phyloP scores from a whole-genome alignment of 2,329 filamentous ascomycete genomes.

The Colletotrichum echinochloae region DNA sequence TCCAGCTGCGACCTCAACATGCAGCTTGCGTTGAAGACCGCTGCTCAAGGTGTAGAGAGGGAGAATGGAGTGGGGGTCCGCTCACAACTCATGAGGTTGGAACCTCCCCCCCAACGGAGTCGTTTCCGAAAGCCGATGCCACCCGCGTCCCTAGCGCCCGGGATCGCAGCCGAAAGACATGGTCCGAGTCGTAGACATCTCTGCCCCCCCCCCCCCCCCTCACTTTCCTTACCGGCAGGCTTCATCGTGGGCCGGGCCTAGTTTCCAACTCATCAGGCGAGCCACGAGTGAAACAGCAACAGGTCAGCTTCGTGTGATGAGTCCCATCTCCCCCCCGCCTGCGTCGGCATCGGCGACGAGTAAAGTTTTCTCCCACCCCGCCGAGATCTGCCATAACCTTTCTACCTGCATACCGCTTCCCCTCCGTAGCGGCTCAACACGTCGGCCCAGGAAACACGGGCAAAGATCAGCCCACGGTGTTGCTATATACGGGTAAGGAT shows the following conservation, averaged over 20 bases:
- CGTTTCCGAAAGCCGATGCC: constrained; percentile 35
- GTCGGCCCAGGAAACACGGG: not conserved
- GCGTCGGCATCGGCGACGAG: not conserved
- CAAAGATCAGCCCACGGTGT: not conserved
- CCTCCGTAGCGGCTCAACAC: not conserved
- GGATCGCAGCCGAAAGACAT: constrained; percentile 7
- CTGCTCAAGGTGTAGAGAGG: not conserved
- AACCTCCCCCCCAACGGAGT: not conserved
- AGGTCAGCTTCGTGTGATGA: not conserved
- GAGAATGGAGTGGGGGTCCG: not conserved
- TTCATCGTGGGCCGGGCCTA: no score
- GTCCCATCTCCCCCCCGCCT: not conserved
- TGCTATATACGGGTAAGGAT: not conserved
- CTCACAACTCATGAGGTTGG: not conserved
- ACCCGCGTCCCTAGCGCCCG: constrained; percentile 26
- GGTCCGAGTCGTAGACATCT: not conserved
- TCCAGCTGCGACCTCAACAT: constrained; percentile 19
- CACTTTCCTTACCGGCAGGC: no score
- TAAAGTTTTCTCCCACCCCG: not conserved
- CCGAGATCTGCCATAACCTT: constrained; percentile 10
- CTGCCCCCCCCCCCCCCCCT: no score
- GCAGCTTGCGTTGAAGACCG: not conserved
- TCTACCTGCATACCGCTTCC: constrained; percentile 4
- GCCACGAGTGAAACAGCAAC: not conserved
- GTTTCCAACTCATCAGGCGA: not conserved